Conservation (phyloP, 1,139 yeast genomes). For the Nakaseomyces kungkrabaensis region DNA sequence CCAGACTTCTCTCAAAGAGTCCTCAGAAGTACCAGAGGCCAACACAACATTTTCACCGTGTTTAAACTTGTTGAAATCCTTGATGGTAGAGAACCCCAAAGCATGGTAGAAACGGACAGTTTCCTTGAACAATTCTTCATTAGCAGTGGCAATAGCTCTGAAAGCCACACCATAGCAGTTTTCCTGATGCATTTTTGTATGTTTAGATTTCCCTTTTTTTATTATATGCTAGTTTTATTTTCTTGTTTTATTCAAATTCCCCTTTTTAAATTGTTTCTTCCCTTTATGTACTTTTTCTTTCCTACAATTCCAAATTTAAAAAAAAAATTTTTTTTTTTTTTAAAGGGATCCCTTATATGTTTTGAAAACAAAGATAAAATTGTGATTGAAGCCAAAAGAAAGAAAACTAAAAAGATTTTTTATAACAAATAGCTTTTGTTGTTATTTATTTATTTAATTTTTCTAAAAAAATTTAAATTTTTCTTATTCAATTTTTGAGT, state of each 20-base stretch:
- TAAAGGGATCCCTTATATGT: too few relatives aligned
- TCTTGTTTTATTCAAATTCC: not conserved
- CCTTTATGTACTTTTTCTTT: too few relatives aligned
- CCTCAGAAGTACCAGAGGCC: conserved; percentile 46
- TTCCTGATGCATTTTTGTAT: conserved; percentile 16
- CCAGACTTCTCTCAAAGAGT: conserved; percentile 63
- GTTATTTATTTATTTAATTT: too few relatives aligned
- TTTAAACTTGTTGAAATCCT: conserved; percentile 39
- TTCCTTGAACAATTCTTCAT: conserved; percentile 37
- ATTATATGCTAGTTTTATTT: not conserved
- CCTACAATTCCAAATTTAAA: too few relatives aligned
- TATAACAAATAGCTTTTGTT: too few relatives aligned
- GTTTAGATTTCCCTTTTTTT: not conserved
- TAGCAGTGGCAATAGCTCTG: conserved; percentile 51
- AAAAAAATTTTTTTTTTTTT: too few relatives aligned
- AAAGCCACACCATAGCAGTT: conserved; percentile 36
- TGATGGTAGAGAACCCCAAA: conserved; percentile 51
- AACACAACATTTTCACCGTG: conserved; percentile 28
- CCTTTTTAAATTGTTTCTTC: not conserved
- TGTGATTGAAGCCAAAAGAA: too few relatives aligned
- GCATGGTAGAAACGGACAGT: conserved; percentile 44
- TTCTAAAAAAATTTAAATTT: too few relatives aligned
- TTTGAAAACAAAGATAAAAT: too few relatives aligned
- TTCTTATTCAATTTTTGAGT: too few relatives aligned
- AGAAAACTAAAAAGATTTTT: too few relatives aligned